phyloP scores from a whole-genome alignment of 148 eudicot species.

The Rhododendron williamsianum region DNA sequence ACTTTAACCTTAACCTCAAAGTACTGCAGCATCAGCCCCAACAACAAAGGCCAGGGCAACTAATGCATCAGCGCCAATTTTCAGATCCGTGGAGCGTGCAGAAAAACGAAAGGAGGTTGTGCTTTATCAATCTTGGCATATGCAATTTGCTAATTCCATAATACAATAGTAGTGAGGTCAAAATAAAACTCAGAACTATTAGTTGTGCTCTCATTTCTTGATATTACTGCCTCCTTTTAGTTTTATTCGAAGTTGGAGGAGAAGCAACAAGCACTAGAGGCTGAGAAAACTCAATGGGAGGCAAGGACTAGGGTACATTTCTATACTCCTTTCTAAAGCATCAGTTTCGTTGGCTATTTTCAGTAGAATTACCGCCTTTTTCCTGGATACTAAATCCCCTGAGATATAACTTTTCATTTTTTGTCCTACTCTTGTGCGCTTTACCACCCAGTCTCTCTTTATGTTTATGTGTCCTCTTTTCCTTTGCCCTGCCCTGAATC shows the following conservation, averaged over 20 bases:
- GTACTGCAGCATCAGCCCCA: conserved; percentile 35
- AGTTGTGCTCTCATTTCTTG: background rate
- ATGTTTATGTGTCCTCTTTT: background rate
- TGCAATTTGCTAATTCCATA: background rate
- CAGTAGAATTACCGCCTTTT: background rate
- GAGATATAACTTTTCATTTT: background rate
- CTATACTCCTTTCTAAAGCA: conserved; percentile 1
- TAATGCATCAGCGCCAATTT: conserved; percentile 63
- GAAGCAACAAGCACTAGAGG: conserved; percentile 84
- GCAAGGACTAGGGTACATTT: conserved; percentile 67
- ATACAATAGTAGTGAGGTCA: background rate
- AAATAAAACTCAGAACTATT: background rate
- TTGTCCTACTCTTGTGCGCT: background rate
- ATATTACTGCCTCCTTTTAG: conserved; percentile 27
- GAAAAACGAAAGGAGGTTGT: conserved; percentile 84
- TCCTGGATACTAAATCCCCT: background rate
- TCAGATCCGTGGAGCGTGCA: conserved; percentile 71
- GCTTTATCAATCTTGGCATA: conserved; percentile 6
- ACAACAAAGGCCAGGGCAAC: conserved; percentile 37
- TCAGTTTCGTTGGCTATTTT: background rate
- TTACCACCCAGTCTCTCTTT: background rate
- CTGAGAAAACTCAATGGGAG: conserved; percentile 68
- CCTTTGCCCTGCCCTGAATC: conserved; percentile 13
- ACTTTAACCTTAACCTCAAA: conserved; percentile 35
- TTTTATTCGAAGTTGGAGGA: conserved; percentile 74